Percentiles rank a stretch among this genome's conserved stretches.
Conservation (phyloP, 169 alveolate species). For the Sarcocystis neurona region DNA sequence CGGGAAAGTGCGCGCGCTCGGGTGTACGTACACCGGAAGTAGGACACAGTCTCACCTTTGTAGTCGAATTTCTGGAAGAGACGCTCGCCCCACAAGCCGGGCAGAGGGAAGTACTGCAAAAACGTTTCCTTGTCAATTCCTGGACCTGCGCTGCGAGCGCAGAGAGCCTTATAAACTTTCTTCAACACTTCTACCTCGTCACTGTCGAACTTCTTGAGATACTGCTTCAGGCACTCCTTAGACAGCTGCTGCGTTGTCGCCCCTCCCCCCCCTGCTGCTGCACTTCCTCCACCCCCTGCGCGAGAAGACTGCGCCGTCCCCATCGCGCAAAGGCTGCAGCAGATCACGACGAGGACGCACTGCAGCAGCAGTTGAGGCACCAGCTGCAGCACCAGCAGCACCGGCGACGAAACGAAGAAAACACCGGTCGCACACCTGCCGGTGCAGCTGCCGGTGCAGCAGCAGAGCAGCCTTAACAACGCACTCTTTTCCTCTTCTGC, state of each 20-base stretch:
- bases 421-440: background rate
- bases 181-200: constrained; percentile 74
- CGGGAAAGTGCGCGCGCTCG: background rate
- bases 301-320: constrained; percentile 21
- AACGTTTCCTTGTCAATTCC: constrained; percentile 87
- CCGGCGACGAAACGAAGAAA: too few species aligned
- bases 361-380: too few species aligned
- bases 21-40: background rate
- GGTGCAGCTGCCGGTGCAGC: background rate
- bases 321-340: too few species aligned
- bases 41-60: constrained; percentile 17
- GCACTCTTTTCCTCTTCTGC: too few species aligned
- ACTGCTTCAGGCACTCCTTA: constrained; percentile 46
- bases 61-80: constrained; percentile 77
- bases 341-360: too few species aligned
- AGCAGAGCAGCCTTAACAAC: background rate
- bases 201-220: constrained; percentile 71
- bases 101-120: constrained; percentile 83
- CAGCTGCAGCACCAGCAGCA: too few species aligned
- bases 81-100: constrained; percentile 90
- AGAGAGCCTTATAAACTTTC: constrained; percentile 79
- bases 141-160: constrained; percentile 72
- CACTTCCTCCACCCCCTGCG: constrained; percentile 19
- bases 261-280: background rate
- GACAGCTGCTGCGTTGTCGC: constrained; percentile 39